Base-by-base conservation (phyloP, 768 basidiomycete species). In the Mycena vitilis region DNA sequence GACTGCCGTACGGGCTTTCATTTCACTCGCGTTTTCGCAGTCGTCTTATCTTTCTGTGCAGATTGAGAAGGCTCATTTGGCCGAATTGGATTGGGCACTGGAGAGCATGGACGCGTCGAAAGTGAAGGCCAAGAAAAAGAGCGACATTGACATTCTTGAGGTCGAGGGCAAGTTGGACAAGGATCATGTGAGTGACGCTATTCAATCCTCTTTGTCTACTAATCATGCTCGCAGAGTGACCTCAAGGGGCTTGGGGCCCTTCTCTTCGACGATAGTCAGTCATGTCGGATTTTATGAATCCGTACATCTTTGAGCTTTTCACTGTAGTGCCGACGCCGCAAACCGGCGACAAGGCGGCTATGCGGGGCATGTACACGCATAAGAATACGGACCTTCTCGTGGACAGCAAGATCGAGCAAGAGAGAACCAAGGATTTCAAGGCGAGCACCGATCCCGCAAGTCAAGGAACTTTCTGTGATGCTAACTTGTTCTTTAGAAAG, bases 1-100 rank as follows among this genome's bases (percentile, higher is more conserved):
- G 78, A 84, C 86, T 77, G 86, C 89, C 66, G 94, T 94, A 80
- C 65, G 87, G 76, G 22, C 15, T 59, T 9, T 42, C 38, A 40
- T 59, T 9, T 42, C 38, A 40, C 11, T 30, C 16, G 55, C 40
- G 47, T 4, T 25, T n/a, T 20, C 20, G 52, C 55, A 36, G 18
- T 61, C 8, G 20, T 49, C 16, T 30, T 2, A 53, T 37, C 38
- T 36, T 30, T 30, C 47, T 38, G 6, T 18, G 42, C 34, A 95
- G 93, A 95, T 96, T 49, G 93, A 95, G 77, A 87, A 83, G 59
- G 94, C 94, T 7, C 87, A 88, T 54, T 73, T 95, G 5, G 84
- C 86, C 9, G 89, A 95, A 69, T 80, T 95, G 25, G 92, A 95
- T 73, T 96, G 94, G 93, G 93, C 92, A 0, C 79, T 95, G 47